These are phyloP conservation scores for Forsythia suspensa DNA, from an alignment of 257 asterid species.

Conservation along the genomic window DNA sequence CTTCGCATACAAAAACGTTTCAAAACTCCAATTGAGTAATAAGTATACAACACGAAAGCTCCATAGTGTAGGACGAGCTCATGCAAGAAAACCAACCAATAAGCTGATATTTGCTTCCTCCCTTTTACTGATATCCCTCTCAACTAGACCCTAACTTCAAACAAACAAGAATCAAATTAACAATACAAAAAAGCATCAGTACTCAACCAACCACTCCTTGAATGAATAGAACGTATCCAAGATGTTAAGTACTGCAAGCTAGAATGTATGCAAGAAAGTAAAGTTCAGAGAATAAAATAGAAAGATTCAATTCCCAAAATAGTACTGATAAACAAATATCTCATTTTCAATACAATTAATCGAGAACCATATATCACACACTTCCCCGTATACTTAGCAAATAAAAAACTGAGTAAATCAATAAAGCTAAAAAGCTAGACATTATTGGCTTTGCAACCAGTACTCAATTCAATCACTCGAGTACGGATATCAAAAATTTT, in stretches of 20 bases:
- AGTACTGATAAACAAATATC: constrained; percentile 1
- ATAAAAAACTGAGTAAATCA: background rate
- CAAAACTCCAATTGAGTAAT: constrained; percentile 13
- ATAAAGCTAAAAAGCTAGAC: background rate
- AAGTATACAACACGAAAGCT: constrained; percentile 18
- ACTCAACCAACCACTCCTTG: constrained; percentile 11
- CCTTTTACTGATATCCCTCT: constrained; percentile 24
- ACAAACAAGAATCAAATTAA: constrained; percentile 1
- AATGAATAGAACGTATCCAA: background rate
- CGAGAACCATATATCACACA: background rate
- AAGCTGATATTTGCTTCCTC: constrained; percentile 14
- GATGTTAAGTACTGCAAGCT: background rate
- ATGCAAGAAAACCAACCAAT: constrained; percentile 7
- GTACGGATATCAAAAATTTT: background rate
- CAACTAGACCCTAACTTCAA: constrained; percentile 15
- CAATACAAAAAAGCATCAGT: constrained; percentile 2
- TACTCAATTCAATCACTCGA: background rate
- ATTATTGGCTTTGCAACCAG: background rate
- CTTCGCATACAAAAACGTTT: constrained; percentile 20
- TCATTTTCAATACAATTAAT: background rate
- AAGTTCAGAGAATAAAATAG: background rate
- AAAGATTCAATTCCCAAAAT: constrained; percentile 1
- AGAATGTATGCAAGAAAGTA: background rate
- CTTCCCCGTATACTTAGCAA: background rate
- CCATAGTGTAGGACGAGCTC: constrained; percentile 11